Evolutionary conservation across 106 monocot species (phyloP), one percentile per base, ranked within the genome.

Genomic region (Allium fistulosum): DNA sequence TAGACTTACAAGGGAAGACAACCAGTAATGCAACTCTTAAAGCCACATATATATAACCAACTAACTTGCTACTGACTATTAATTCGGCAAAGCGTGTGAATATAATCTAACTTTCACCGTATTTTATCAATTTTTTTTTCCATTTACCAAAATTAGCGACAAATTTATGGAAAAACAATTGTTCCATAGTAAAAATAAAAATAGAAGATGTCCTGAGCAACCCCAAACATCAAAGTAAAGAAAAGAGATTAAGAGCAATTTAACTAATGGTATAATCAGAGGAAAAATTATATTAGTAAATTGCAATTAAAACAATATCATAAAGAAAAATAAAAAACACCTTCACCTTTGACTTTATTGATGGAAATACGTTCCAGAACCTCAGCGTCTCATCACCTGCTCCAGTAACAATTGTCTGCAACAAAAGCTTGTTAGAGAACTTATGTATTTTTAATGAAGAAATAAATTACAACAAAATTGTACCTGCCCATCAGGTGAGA

Each of bases 401-500:
- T 58, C 94, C 94, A 26, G 94, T 95, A 22, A 95, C 94, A 69
- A 95, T 91, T 49, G 94, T 95, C 94, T 95, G 37, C 37, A 37
- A 37, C 5, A 37, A 37, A 37, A 37, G 37, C 37, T 4, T 37
- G 37, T 37, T 37, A 5, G 37, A 37, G 37, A 37, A 37, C 37
- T 37, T 37, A 37, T 4, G 37, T 37, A 37, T 37, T 37, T 0
- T 37, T 37, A 37, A 37, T 37, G 37, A 37, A 37, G 37, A 37
- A 37, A 37, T 37, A 37, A 2, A 37, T 37, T 37, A 37, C 37
- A 63, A 76, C 53, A 62, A 57, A 27, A n/a, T 2, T 50, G 37
- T 61, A 95, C 94, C 83, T 95, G 94, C 69, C 94, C 94, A 78
- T 95, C 94, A 46, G 94, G 94, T 66, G 94, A 95, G 56, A 91